A percentile compares a stretch with the other conserved stretches of the same genome.
phyloP scores from a whole-genome alignment of 2,329 filamentous ascomycete species.

The Monilinia fructicola region DNA sequence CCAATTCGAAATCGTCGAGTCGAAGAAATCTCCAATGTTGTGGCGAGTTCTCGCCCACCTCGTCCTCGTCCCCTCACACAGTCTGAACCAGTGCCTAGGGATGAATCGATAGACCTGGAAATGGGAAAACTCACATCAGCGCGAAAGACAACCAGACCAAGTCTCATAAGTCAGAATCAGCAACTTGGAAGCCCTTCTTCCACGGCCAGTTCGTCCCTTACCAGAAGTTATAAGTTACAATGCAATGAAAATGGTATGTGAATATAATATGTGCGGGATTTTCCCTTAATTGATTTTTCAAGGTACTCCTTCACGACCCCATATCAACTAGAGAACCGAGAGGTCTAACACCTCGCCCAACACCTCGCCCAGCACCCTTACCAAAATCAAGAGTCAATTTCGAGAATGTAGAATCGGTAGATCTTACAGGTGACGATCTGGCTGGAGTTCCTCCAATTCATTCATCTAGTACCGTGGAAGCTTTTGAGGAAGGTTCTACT shows the following conservation, averaged over 20 bases:
- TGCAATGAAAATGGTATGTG: conserved; percentile 32
- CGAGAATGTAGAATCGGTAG: conserved; percentile 37
- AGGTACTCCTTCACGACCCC: conserved; percentile 33
- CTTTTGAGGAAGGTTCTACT: conserved; percentile 28
- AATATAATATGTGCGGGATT: conserved; percentile 18
- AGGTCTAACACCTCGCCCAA: conserved; percentile 30
- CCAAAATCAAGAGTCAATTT: conserved; percentile 31
- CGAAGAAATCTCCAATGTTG: conserved; percentile 31
- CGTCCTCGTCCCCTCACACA: conserved; percentile 30
- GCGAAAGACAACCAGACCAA: conserved; percentile 32
- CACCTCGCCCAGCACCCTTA: conserved; percentile 40
- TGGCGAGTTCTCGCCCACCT: conserved; percentile 30
- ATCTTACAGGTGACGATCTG: conserved; percentile 38
- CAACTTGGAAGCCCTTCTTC: conserved; percentile 40
- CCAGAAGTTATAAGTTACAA: conserved; percentile 29
- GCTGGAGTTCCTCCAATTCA: conserved; percentile 18
- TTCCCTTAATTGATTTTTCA: conserved; percentile 10
- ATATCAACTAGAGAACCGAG: conserved; percentile 23
- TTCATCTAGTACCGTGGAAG: conserved; percentile 34
- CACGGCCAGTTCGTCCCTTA: conserved; percentile 33
- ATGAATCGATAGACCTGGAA: conserved; percentile 26
- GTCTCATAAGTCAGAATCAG: conserved; percentile 36
- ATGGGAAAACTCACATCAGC: conserved; percentile 40
- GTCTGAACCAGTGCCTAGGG: conserved; percentile 22
- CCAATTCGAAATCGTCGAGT: conserved; percentile 26